Percentiles rank a stretch among this genome's conserved stretches.
These are phyloP conservation scores for Neolentinus lepideus DNA, from an alignment of 1,284 basidiomycete genomes.

Conservation along the genomic window DNA sequence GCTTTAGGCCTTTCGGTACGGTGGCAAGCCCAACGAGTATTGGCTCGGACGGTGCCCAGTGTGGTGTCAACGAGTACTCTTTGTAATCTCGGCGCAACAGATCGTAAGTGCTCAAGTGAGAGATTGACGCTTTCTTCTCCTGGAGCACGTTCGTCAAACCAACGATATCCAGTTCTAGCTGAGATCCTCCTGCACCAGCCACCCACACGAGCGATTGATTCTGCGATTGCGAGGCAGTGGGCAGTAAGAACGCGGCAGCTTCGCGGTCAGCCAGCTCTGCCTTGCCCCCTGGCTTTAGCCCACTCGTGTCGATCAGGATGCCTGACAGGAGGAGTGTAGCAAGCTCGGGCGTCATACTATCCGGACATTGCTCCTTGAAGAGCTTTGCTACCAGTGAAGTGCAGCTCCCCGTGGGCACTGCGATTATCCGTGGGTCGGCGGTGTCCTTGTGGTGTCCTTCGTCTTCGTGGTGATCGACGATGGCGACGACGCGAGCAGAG, in stretches of 20 bases:
- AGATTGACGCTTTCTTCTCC: slow-evolving; percentile 63
- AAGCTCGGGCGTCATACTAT: slow-evolving; percentile 46
- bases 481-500: slow-evolving; percentile 52
- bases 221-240: slow-evolving; percentile 7
- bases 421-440: slow-evolving; percentile 63
- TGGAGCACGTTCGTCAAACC: slow-evolving; percentile 45
- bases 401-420: slow-evolving; percentile 66
- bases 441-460: slow-evolving; percentile 48
- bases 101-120: slow-evolving; percentile 64
- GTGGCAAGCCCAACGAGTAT: slow-evolving; percentile 66
- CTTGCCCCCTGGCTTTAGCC: slow-evolving; percentile 73
- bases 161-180: slow-evolving; percentile 32
- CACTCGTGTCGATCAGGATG: slow-evolving; percentile 80
- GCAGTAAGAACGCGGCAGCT: slow-evolving; percentile 53
- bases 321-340: slow-evolving; percentile 76
- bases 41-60: slow-evolving; percentile 27
- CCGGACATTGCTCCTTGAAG: slow-evolving; percentile 31
- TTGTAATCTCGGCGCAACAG: slow-evolving; percentile 92
- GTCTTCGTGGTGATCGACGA: slow-evolving; percentile 95
- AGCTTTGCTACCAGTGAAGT: slow-evolving; percentile 66
- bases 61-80: slow-evolving; percentile 56
- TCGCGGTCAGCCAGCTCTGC: slow-evolving; percentile 56
- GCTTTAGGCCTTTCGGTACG: slow-evolving; percentile 63
- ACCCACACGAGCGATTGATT: not conserved
- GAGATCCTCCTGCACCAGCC: slow-evolving; percentile 3